Evolutionary conservation across 2,329 filamentous ascomycete species (phyloP).

Genomic region (Neonectria magnoliae): DNA sequence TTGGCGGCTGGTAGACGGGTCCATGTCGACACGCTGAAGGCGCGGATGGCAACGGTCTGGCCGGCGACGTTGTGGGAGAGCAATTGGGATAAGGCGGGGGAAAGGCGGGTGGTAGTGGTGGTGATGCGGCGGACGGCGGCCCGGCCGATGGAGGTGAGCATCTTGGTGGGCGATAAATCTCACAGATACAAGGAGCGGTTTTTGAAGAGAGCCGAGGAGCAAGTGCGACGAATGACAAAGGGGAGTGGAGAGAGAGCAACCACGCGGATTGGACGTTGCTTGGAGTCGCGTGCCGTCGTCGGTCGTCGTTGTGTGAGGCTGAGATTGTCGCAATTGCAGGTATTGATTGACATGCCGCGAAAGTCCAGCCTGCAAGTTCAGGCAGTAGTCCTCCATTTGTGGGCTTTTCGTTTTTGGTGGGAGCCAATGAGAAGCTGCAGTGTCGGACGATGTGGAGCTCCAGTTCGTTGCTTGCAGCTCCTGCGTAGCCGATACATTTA

Average conservation of each 20-base stretch:
- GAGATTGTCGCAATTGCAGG: conserved; percentile 4
- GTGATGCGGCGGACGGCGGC: conserved; percentile 49
- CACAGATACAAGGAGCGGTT: neutral
- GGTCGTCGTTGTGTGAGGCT: conserved; percentile 2
- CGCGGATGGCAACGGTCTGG: conserved; percentile 38
- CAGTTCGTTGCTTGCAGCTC: conserved; percentile 12
- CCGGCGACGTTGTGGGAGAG: conserved; percentile 33
- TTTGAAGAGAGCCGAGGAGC: neutral
- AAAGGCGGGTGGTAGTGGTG: conserved; percentile 32
- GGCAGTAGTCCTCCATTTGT: neutral
- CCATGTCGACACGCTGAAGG: conserved; percentile 47
- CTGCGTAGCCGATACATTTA: conserved; percentile 9
- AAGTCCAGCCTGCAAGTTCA: conserved; percentile 8
- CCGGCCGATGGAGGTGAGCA: conserved; percentile 56
- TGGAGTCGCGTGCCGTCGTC: conserved; percentile 25
- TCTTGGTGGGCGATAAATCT: conserved; percentile 35
- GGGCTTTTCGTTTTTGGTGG: conserved; percentile 1
- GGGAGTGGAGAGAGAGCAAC: neutral
- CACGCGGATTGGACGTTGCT: conserved; percentile 11
- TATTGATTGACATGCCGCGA: conserved; percentile 6
- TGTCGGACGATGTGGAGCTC: conserved; percentile 8
- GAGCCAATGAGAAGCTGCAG: conserved; percentile 2
- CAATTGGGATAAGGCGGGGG: conserved; percentile 36
- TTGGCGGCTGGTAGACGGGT: conserved; percentile 38
- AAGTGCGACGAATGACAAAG: neutral